phyloP scores from a whole-genome alignment of 768 basidiomycete species.

The Rhodotorula toruloides region DNA sequence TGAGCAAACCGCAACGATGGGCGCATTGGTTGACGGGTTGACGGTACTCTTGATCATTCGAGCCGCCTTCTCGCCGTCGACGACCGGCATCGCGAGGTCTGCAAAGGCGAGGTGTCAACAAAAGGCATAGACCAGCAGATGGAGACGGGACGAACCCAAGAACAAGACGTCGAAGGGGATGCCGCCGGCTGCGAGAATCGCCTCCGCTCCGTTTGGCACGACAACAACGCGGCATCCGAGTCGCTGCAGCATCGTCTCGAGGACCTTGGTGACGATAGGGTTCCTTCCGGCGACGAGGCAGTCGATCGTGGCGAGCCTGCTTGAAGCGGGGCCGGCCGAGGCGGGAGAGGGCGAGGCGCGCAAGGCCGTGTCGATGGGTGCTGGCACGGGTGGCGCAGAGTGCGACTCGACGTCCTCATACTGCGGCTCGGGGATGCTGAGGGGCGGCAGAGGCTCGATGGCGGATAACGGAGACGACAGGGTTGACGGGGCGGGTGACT shows the following conservation, averaged over 20 bases:
- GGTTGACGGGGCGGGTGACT: neutral
- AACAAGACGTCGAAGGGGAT: slow-evolving; percentile 52
- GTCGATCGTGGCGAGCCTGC: slow-evolving; percentile 59
- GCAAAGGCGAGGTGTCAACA: neutral
- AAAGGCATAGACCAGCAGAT: neutral
- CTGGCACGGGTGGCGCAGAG: slow-evolving; percentile 13
- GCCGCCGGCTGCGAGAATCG: slow-evolving; percentile 93
- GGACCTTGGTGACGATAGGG: slow-evolving; percentile 94
- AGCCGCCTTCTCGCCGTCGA: slow-evolving; percentile 94
- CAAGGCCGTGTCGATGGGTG: neutral
- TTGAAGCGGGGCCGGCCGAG: neutral
- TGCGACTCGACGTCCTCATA: neutral
- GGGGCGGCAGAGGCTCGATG: slow-evolving; percentile 20
- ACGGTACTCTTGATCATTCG: slow-evolving; percentile 95
- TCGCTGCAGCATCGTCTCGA: slow-evolving; percentile 86
- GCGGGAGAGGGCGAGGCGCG: neutral
- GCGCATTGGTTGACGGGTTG: slow-evolving; percentile 87
- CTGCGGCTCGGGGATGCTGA: slow-evolving; percentile 13
- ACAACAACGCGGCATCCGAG: slow-evolving; percentile 93
- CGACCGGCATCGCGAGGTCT: slow-evolving; percentile 48
- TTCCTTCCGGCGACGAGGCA: slow-evolving; percentile 95
- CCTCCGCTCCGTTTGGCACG: slow-evolving; percentile 92
- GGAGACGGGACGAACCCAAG: slow-evolving; percentile 18
- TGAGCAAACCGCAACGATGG: slow-evolving; percentile 74
- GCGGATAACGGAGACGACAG: slow-evolving; percentile 17